These are phyloP conservation scores for Phytomonas francai DNA, from an alignment of 208 protist species.

Conservation along the genomic window DNA sequence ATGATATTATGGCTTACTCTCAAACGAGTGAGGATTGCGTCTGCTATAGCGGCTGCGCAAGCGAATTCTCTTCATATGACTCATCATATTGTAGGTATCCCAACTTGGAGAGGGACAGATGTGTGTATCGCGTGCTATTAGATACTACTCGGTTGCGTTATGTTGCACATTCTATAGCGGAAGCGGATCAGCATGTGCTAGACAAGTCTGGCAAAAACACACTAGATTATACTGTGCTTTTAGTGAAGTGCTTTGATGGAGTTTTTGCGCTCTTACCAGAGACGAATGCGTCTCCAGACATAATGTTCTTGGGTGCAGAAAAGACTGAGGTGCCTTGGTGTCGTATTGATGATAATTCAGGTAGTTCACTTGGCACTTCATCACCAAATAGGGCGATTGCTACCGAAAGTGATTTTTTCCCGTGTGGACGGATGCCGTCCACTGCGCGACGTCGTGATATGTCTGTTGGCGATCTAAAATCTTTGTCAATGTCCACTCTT, in stretches of 20 bases:
- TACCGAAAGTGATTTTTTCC: not conserved
- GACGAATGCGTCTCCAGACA: not conserved
- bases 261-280: slow-evolving; percentile 9
- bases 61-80: not conserved
- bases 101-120: not conserved
- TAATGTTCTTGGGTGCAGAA: not conserved
- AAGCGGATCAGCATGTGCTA: slow-evolving; percentile 4
- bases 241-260: slow-evolving; percentile 12
- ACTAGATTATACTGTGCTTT: not conserved
- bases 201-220: not conserved
- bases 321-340: not conserved
- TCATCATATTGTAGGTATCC: not conserved
- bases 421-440: not conserved
- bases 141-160: not conserved
- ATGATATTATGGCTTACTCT: not conserved
- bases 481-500: not conserved
- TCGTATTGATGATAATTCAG: not conserved
- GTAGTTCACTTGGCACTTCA: not conserved
- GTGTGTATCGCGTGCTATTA: not conserved
- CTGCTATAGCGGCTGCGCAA: not conserved
- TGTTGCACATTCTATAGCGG: not conserved
- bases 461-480: not conserved
- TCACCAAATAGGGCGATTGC: not conserved
- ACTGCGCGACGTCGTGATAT: not conserved
- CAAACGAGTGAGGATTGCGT: not conserved